Percentiles rank a stretch among this genome's conserved stretches.
Evolutionary conservation across 345 rosid genomes (phyloP).

Genomic region (Hypericum androsaemum): DNA sequence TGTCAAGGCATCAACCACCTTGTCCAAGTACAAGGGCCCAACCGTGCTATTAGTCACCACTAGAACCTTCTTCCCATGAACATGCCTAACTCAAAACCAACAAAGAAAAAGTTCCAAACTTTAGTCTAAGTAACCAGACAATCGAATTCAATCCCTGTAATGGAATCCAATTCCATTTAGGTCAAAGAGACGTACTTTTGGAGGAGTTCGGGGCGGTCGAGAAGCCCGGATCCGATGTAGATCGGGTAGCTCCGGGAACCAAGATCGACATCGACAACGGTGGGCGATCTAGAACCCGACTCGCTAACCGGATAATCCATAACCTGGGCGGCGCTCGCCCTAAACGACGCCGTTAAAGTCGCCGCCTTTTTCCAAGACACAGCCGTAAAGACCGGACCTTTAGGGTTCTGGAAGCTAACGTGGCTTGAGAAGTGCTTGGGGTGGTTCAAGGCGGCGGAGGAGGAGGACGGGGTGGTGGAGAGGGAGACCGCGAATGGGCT

Average conservation of each 20-base stretch:
- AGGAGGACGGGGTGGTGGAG: conserved; percentile 29
- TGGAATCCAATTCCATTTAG: neutral
- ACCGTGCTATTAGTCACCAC: conserved; percentile 76
- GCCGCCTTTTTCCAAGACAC: conserved; percentile 22
- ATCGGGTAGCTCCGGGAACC: conserved; percentile 92
- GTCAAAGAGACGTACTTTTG: conserved; percentile 42
- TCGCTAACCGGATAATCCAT: conserved; percentile 45
- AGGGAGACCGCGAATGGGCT: conserved; percentile 39
- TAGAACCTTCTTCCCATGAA: conserved; percentile 90
- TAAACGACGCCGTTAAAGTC: conserved; percentile 12
- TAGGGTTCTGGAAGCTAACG: conserved; percentile 21
- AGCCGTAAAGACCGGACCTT: conserved; percentile 12
- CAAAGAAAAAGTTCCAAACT: neutral
- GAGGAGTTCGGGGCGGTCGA: conserved; percentile 64
- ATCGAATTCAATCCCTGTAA: neutral
- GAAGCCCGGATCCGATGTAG: conserved; percentile 84
- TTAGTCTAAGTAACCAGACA: neutral
- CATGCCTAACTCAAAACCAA: conserved; percentile 42
- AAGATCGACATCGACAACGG: conserved; percentile 75
- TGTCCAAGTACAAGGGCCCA: conserved; percentile 68
- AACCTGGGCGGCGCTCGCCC: conserved; percentile 41
- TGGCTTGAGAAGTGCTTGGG: conserved; percentile 16
- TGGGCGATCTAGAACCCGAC: conserved; percentile 34
- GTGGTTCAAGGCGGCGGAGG: conserved; percentile 6
- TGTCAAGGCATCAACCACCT: conserved; percentile 66